These are phyloP conservation scores for Calonectria fujianensis DNA, from an alignment of 2,329 filamentous ascomycete genomes.

Conservation along the genomic window DNA sequence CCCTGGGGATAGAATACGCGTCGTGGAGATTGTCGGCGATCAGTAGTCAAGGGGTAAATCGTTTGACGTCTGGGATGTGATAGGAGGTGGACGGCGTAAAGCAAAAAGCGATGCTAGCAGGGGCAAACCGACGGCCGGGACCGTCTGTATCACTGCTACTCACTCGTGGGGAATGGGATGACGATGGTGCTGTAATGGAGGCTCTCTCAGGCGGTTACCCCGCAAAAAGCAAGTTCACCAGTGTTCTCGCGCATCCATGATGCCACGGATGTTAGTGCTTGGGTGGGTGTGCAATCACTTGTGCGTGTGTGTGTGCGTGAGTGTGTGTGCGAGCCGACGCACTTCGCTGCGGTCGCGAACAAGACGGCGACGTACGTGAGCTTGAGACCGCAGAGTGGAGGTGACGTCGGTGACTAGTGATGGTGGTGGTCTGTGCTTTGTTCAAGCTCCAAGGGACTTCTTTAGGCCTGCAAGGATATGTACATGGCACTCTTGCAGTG, in stretches of 20 bases:
- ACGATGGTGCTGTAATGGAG: constrained; percentile 19
- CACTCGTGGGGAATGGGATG: constrained; percentile 31
- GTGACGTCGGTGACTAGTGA: constrained; percentile 51
- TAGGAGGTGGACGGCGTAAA: constrained; percentile 27
- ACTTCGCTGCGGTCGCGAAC: constrained; percentile 27
- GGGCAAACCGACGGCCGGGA: constrained; percentile 21
- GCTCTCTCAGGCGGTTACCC: constrained; percentile 27
- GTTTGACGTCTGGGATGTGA: constrained; percentile 14
- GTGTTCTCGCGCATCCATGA: constrained; percentile 23
- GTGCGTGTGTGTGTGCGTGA: constrained; percentile 3
- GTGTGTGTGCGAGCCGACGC: constrained; percentile 1
- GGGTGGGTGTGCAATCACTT: constrained; percentile 2
- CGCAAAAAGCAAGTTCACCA: constrained; percentile 32
- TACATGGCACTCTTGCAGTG: constrained; percentile 6
- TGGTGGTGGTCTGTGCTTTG: constrained; percentile 29
- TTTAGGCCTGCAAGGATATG: constrained; percentile 6
- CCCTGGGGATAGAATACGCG: constrained; percentile 16
- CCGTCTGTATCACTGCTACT: constrained; percentile 16
- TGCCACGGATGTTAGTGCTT: not conserved
- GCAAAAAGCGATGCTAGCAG: constrained; percentile 25
- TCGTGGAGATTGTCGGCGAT: constrained; percentile 19
- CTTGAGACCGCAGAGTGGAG: constrained; percentile 13
- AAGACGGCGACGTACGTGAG: constrained; percentile 13
- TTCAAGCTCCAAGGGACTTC: constrained; percentile 13
- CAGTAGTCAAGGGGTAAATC: constrained; percentile 14